phyloP scores from a whole-genome alignment of 83 land plant genomes.

The Picea abies region DNA sequence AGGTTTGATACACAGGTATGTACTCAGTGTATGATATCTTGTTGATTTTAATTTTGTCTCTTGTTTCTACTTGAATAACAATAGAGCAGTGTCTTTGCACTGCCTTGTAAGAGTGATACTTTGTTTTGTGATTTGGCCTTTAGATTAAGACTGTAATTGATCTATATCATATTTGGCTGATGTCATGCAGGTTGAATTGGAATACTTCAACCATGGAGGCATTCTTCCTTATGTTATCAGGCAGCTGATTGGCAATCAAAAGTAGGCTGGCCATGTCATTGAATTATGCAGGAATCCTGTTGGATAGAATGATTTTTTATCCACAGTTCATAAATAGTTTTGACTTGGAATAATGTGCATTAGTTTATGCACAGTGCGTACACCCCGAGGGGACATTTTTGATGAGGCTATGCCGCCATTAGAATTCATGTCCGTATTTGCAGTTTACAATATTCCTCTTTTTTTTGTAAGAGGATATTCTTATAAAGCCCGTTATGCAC shows the following conservation, averaged over 20 bases:
- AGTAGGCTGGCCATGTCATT: background rate
- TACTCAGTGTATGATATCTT: background rate
- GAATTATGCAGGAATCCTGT: background rate
- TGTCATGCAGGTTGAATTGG: conserved; percentile 81
- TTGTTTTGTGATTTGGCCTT: background rate
- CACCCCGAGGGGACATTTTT: no score
- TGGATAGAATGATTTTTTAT: background rate
- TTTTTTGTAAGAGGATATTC: no score
- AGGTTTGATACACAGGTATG: conserved; percentile 95
- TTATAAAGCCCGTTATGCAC: no score
- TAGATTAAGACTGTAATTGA: background rate
- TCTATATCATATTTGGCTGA: background rate
- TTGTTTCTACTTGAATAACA: background rate
- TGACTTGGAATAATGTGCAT: conserved; percentile 4
- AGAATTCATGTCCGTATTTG: no score
- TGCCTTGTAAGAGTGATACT: background rate
- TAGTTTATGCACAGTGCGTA: no score
- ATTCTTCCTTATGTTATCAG: conserved; percentile 89
- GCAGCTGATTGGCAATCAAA: conserved; percentile 47
- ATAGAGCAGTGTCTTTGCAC: no score
- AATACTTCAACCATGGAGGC: conserved; percentile 90
- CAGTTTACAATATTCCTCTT: no score
- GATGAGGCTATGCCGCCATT: no score
- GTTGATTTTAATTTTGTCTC: background rate
- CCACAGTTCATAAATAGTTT: background rate